phyloP scores from a whole-genome alignment of 176 grass and related monocot genomes.

The Carex scoparia region DNA sequence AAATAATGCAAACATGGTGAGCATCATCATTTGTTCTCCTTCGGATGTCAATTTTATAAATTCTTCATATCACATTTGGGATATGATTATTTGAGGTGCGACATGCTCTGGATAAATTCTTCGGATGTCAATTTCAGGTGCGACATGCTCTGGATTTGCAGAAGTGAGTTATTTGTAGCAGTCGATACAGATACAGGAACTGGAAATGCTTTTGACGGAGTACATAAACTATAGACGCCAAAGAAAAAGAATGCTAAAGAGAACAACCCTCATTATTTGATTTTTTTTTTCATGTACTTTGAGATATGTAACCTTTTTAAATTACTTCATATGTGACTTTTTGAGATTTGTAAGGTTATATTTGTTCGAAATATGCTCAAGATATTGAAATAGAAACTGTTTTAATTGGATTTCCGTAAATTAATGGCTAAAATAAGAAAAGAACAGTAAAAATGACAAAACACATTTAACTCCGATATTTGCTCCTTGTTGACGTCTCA shows the following conservation, averaged over 20 bases:
- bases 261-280: background rate
- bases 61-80: background rate
- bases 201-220: background rate
- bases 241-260: background rate
- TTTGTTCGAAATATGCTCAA: background rate
- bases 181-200: background rate
- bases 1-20: background rate
- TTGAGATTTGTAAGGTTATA: background rate
- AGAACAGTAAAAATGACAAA: background rate
- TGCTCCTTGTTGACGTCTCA: background rate
- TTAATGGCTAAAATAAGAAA: background rate
- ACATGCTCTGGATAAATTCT: background rate
- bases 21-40: background rate
- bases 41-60: background rate
- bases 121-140: too few species aligned
- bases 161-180: background rate
- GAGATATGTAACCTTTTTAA: background rate
- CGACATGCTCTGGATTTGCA: background rate
- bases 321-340: background rate
- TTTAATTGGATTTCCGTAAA: background rate
- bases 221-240: slow-evolving; percentile 4
- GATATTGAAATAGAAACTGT: background rate
- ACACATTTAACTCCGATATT: background rate
- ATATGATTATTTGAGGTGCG: background rate
- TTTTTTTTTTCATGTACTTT: background rate